Percentiles rank a stretch among this genome's conserved stretches.
phyloP scores from a whole-genome alignment of 2,329 filamentous ascomycete genomes.

The Cordyceps fumosorosea region DNA sequence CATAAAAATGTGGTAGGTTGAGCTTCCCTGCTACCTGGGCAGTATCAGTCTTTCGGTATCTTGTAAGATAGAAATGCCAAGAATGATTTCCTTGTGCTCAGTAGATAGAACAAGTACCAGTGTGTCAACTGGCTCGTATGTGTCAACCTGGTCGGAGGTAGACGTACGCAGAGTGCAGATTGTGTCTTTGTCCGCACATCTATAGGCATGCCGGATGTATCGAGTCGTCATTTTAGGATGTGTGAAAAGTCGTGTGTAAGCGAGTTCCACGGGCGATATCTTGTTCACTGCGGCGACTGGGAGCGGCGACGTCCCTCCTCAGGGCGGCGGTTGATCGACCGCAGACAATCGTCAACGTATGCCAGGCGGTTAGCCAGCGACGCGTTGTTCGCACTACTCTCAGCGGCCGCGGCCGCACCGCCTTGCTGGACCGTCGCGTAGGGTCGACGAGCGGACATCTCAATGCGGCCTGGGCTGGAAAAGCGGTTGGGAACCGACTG shows the following conservation, averaged over 20 bases:
- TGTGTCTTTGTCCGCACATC: neutral
- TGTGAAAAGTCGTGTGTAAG: neutral
- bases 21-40: neutral
- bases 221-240: neutral
- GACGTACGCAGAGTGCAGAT: neutral
- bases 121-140: neutral
- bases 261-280: slow-evolving; percentile 14
- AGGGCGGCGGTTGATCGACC: slow-evolving; percentile 44
- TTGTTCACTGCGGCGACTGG: slow-evolving; percentile 39
- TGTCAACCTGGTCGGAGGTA: neutral
- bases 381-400: slow-evolving; percentile 25
- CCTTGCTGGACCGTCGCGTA: slow-evolving; percentile 53
- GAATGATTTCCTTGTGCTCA: neutral
- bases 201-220: neutral
- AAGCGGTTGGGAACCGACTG: slow-evolving; percentile 56
- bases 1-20: neutral
- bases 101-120: neutral
- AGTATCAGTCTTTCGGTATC: neutral
- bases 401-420: neutral
- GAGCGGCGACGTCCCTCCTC: slow-evolving; percentile 36
- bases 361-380: slow-evolving; percentile 46
- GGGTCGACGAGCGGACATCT: slow-evolving; percentile 39
- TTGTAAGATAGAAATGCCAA: neutral
- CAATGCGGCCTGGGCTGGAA: slow-evolving; percentile 39
- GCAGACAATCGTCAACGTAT: slow-evolving; percentile 52